phyloP scores from a whole-genome alignment of 2,329 filamentous ascomycete species.

The Trichoderma sp. region DNA sequence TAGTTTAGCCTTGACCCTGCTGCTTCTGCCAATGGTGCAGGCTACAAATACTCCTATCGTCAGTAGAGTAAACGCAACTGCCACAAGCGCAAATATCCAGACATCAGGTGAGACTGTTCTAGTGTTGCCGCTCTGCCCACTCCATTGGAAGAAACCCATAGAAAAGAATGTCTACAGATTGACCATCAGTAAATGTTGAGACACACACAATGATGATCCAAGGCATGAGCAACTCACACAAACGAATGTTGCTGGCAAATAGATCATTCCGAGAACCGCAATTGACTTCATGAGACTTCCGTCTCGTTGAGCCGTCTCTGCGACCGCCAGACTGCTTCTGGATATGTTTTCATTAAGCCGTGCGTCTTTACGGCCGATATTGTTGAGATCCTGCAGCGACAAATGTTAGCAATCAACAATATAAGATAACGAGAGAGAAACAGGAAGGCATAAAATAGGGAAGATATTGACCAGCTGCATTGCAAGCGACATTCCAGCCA shows the following conservation, averaged over 20 bases:
- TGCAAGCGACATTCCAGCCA: conserved; percentile 27
- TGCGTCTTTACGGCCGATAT: conserved; percentile 25
- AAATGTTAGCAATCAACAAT: neutral
- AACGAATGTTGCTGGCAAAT: conserved; percentile 35
- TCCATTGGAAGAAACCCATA: conserved; percentile 21
- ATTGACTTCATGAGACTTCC: conserved; percentile 29
- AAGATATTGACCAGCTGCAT: conserved; percentile 26
- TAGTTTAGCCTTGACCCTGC: neutral
- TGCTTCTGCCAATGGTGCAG: neutral
- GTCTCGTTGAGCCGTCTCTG: conserved; percentile 25
- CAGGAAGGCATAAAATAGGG: neutral
- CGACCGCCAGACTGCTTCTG: conserved; percentile 14
- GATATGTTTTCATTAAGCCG: conserved; percentile 22
- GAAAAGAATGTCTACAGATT: neutral
- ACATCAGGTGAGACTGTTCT: conserved; percentile 1
- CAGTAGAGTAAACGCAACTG: neutral
- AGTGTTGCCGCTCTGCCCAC: neutral
- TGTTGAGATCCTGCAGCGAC: neutral
- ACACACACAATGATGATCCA: too few relatives aligned
- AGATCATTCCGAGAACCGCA: conserved; percentile 31
- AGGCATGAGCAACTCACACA: conserved; percentile 23
- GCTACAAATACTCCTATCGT: neutral
- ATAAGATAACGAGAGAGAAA: too few relatives aligned
- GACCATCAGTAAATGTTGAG: neutral
- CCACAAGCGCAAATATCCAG: conserved; percentile 3